Conservation (phyloP, 73 alveolate genomes). For the Paramecium octaurelia region DNA sequence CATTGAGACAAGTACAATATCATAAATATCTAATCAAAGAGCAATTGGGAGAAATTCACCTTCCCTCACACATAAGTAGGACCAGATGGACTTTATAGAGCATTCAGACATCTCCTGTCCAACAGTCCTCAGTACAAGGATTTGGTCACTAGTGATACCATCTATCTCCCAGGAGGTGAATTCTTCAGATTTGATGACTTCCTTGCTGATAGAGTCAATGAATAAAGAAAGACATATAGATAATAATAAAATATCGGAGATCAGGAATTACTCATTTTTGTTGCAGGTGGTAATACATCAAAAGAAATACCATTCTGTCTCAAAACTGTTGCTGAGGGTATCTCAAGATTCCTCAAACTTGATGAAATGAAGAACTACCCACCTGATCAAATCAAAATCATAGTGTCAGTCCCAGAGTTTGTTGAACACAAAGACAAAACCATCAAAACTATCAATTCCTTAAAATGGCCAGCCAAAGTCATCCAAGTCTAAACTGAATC, state of each 20-base stretch:
- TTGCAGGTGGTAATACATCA: constrained; percentile 5
- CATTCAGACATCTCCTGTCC: constrained; percentile 19
- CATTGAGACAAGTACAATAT: constrained; percentile 10
- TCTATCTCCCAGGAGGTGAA: constrained; percentile 28
- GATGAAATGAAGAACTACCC: constrained; percentile 48
- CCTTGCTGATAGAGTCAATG: constrained; percentile 1
- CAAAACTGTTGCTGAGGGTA: constrained; percentile 19
- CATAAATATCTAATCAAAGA: neutral
- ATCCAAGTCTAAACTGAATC: constrained; percentile 1
- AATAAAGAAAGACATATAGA: constrained; percentile 34
- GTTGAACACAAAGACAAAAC: neutral
- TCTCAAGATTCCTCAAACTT: neutral
- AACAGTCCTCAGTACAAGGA: constrained; percentile 26
- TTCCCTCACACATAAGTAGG: constrained; percentile 61
- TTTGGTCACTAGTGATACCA: neutral
- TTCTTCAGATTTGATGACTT: constrained; percentile 45
- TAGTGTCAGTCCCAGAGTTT: constrained; percentile 23
- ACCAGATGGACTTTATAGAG: constrained; percentile 56
- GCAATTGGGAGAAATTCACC: constrained; percentile 51
- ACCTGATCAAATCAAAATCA: neutral
- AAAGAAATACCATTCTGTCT: neutral
- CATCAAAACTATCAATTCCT: neutral
- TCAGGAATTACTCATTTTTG: neutral
- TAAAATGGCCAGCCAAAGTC: constrained; percentile 28
- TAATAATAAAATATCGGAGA: neutral